Evolutionary conservation across 179 eudicot species (phyloP).

Genomic region (Amaranthus tricolor): DNA sequence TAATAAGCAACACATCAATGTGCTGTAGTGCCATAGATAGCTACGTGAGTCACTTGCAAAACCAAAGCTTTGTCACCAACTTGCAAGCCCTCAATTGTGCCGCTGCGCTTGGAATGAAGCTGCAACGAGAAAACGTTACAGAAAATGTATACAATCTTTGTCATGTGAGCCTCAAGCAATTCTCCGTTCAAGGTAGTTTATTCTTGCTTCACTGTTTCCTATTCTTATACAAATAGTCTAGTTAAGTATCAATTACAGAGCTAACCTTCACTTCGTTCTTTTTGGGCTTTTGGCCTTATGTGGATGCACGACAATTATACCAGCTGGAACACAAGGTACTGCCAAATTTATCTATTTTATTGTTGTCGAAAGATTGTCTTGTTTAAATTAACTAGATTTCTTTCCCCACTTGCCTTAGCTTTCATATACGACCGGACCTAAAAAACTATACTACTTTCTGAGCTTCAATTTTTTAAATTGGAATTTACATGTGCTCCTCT

Average conservation of each 20-base stretch:
- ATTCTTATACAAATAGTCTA: conserved; percentile 2
- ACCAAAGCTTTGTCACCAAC: conserved; percentile 88
- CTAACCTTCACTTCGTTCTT: conserved; percentile 20
- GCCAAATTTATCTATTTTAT: not conserved
- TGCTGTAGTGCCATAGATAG: conserved; percentile 68
- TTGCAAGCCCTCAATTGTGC: conserved; percentile 98
- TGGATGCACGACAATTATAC: conserved; percentile 18
- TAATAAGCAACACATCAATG: conserved; percentile 40
- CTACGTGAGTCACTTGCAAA: conserved; percentile 81
- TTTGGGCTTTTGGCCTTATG: conserved; percentile 16
- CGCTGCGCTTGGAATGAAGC: conserved; percentile 72
- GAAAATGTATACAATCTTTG: conserved; percentile 68
- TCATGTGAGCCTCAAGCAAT: conserved; percentile 86
- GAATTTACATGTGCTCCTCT: too few relatives aligned
- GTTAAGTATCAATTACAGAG: not conserved
- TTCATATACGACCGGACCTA: not conserved
- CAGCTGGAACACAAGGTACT: conserved; percentile 84
- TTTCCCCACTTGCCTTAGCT: not conserved
- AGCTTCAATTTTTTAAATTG: too few relatives aligned
- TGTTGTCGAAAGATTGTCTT: not conserved
- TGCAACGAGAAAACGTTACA: conserved; percentile 67
- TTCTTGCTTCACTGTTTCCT: conserved; percentile 20
- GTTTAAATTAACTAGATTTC: not conserved
- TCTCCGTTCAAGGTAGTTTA: conserved; percentile 77
- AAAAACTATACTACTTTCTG: too few relatives aligned